Evolutionary conservation across 805 yeast species (phyloP).

Genomic region (Saturnispora besseyi): DNA sequence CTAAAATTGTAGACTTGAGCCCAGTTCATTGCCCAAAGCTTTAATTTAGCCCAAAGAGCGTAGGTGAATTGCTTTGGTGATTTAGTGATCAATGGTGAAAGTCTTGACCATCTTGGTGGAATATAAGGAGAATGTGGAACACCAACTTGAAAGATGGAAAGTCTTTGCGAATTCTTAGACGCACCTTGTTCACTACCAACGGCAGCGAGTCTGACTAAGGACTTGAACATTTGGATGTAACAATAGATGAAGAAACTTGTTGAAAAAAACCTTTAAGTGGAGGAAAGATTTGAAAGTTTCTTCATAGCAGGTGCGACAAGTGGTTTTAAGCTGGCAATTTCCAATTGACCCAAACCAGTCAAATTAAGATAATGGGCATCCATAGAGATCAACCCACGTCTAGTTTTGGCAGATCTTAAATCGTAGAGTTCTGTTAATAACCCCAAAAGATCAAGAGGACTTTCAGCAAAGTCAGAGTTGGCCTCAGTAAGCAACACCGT

Average conservation of each 20-base stretch:
- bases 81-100: conserved; percentile 30
- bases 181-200: conserved; percentile 10
- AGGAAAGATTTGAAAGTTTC: conserved; percentile 34
- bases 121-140: conserved; percentile 35
- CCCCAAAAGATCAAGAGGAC: conserved; percentile 61
- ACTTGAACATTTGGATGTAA: conserved; percentile 3
- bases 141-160: conserved; percentile 28
- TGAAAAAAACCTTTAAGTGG: conserved; percentile 3
- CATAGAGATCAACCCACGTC: conserved; percentile 67
- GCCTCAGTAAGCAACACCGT: conserved; percentile 61
- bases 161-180: conserved; percentile 18
- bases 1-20: conserved; percentile 39
- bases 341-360: conserved; percentile 75
- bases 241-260: not conserved
- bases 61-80: conserved; percentile 8
- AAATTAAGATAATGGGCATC: conserved; percentile 78
- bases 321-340: conserved; percentile 82
- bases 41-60: conserved; percentile 52
- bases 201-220: conserved; percentile 1
- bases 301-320: conserved; percentile 77
- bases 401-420: conserved; percentile 67
- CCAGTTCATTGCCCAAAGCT: conserved; percentile 59
- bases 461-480: conserved; percentile 68
- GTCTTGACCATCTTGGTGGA: conserved; percentile 39
- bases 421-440: conserved; percentile 79